Percentiles rank a stretch among this genome's conserved stretches.
phyloP scores from a whole-genome alignment of 306 rosid genomes.

The Begonia loranthoides region DNA sequence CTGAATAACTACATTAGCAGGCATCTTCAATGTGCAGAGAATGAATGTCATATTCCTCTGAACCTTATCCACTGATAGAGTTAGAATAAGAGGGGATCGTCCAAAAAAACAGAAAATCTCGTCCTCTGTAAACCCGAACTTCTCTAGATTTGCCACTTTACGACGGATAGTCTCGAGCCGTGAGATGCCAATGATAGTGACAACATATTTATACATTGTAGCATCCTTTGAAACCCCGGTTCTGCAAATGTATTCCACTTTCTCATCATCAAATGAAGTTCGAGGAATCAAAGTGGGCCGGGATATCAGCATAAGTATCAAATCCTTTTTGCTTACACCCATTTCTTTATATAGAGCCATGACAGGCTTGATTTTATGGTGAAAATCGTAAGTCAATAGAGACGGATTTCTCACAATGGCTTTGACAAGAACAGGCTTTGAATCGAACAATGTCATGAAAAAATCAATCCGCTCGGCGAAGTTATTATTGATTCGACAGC shows the following conservation, averaged over 20 bases:
- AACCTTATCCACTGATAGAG: constrained; percentile 62
- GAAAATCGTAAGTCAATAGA: constrained; percentile 27
- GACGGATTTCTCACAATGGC: constrained; percentile 71
- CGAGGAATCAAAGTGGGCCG: constrained; percentile 53
- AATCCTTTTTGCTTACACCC: constrained; percentile 44
- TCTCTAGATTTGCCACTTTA: constrained; percentile 40
- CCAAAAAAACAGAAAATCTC: constrained; percentile 45
- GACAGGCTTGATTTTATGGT: constrained; percentile 20
- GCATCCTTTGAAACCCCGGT: constrained; percentile 34
- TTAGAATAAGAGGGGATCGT: constrained; percentile 35
- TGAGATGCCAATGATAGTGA: constrained; percentile 53
- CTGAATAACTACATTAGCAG: constrained; percentile 32
- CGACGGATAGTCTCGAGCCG: constrained; percentile 46
- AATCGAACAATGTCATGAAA: constrained; percentile 42
- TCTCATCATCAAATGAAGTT: constrained; percentile 56
- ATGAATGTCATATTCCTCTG: constrained; percentile 82
- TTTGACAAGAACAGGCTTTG: constrained; percentile 38
- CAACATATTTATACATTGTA: constrained; percentile 56
- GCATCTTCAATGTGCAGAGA: constrained; percentile 54
- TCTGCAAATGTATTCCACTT: constrained; percentile 40
- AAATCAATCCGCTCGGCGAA: constrained; percentile 40
- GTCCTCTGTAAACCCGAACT: constrained; percentile 53
- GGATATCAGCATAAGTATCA: constrained; percentile 36
- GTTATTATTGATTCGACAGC: constrained; percentile 14
- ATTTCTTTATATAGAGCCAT: constrained; percentile 32